A percentile compares a stretch with the other conserved stretches of the same genome.
Evolutionary conservation across 108 stramenopile species (phyloP).

Genomic region (Cylindrotheca closterium): DNA sequence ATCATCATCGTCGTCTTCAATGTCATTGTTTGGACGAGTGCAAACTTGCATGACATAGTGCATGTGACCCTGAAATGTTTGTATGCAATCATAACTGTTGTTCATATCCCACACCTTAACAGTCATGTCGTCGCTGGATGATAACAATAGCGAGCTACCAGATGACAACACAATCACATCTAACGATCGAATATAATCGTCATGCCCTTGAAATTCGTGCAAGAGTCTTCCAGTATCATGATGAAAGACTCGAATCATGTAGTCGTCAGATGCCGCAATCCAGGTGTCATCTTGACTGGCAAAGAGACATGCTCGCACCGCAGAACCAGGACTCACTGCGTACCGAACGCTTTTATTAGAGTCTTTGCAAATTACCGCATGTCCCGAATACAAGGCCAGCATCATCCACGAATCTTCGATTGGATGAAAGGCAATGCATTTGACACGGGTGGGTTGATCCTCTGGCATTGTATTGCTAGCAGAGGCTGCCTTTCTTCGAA

Average conservation of each 20-base stretch:
- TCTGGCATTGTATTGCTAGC: too few species aligned
- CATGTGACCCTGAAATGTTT: slow-evolving; percentile 95
- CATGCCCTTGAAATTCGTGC: slow-evolving; percentile 97
- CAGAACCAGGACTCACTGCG: slow-evolving; percentile 71
- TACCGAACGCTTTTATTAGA: slow-evolving; percentile 94
- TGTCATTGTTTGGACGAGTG: slow-evolving; percentile 98
- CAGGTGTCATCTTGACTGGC: slow-evolving; percentile 96
- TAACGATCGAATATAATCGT: slow-evolving; percentile 96
- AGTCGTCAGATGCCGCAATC: slow-evolving; percentile 90
- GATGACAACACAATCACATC: slow-evolving; percentile 96
- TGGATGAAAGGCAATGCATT: slow-evolving; percentile 96
- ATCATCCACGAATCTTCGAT: slow-evolving; percentile 97
- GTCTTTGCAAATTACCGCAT: slow-evolving; percentile 98
- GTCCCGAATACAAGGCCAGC: slow-evolving; percentile 94
- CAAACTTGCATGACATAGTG: slow-evolving; percentile 99
- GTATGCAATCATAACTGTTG: slow-evolving; percentile 90
- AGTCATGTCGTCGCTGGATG: slow-evolving; percentile 94
- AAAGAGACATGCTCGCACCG: slow-evolving; percentile 94
- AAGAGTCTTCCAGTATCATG: slow-evolving; percentile 99
- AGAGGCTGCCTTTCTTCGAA: too few species aligned
- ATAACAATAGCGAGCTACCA: slow-evolving; percentile 88
- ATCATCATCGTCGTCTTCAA: too few species aligned
- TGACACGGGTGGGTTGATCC: slow-evolving; percentile 59
- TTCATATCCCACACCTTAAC: slow-evolving; percentile 99
- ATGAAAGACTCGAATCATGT: slow-evolving; percentile 94